These are phyloP conservation scores for Lojkania enalia DNA, from an alignment of 2,329 filamentous ascomycete species.

Conservation along the genomic window DNA sequence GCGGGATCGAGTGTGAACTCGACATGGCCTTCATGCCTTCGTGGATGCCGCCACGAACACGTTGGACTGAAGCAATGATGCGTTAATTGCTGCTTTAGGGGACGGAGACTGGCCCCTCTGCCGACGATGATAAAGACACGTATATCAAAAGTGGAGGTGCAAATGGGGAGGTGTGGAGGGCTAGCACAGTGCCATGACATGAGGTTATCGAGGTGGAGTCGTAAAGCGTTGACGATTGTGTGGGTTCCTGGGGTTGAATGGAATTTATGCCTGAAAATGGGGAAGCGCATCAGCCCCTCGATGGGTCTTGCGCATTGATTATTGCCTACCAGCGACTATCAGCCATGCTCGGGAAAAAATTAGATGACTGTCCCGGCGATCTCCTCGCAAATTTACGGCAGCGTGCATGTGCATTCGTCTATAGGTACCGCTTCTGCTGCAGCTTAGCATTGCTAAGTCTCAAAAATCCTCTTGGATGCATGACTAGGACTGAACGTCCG, in stretches of 20 bases:
- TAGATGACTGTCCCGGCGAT: conserved; percentile 11
- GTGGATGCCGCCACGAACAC: conserved; percentile 8
- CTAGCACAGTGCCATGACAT: conserved; percentile 27
- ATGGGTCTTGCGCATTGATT: conserved; percentile 14
- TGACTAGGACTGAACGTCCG: conserved; percentile 9
- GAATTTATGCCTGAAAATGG: conserved; percentile 22
- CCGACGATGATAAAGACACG: conserved; percentile 19
- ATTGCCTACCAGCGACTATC: conserved; percentile 11
- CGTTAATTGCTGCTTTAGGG: conserved; percentile 13
- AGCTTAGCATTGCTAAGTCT: conserved; percentile 11
- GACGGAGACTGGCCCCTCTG: conserved; percentile 14
- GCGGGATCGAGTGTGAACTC: conserved; percentile 6
- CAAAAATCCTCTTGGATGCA: conserved; percentile 5
- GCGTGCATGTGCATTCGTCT: conserved; percentile 8
- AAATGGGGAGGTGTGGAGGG: conserved; percentile 27
- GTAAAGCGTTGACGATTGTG: conserved; percentile 10
- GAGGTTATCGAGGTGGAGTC: conserved; percentile 22
- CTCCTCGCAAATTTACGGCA: conserved; percentile 3
- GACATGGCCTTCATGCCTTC: conserved; percentile 8
- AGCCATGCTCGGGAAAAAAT: conserved; percentile 15
- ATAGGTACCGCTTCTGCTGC: conserved; percentile 10
- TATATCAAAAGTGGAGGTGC: conserved; percentile 31
- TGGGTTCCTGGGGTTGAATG: conserved; percentile 13
- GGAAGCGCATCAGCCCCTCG: conserved; percentile 19
- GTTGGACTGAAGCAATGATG: conserved; percentile 13